Evolutionary conservation across 108 stramenopile genomes (phyloP), one percentile per base, ranked within the genome.

Genomic region (Nitzschia sp.): DNA sequence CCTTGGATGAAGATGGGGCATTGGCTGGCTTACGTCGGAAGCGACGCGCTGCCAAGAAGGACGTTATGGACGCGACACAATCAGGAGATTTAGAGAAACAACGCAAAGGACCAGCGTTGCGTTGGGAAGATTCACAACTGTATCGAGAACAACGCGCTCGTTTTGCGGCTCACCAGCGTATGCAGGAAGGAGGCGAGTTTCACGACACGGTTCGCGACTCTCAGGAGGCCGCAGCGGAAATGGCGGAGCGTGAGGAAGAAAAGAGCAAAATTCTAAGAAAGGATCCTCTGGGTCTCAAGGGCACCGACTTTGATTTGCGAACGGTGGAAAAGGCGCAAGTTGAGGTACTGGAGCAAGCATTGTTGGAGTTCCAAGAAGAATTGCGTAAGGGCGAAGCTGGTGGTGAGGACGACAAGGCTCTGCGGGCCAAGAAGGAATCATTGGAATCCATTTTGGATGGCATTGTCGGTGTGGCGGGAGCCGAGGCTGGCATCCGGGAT

Each of bases 271-370:
- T 89, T 55, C 57, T 88, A 30, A 73, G 82, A 45, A 75, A 82
- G 26, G 93, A 95, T 70, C 93, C 93, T 1, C 81, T 95, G 3
- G 88, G 88, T 21, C 72, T 94, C 11, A 68, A 74, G 29, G 65
- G 64, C 30, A 64, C 60, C 8, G 63, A 79, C 9, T 90, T 92
- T 64, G 91, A 92, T 66, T 61, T 95, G 46, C 75, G 77, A 9
- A 66, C 75, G 0, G 66, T 95, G 8, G 81, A 95, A 49, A 57
- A 58, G 15, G 68, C 76, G 21, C 80, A 84, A 33, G 80, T 74
- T 3, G 71, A 82, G 36, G 66, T 82, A 5, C 67, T 92, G 53
- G 85, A 89, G 53, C 81, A 87, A 46, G 71, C 84, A 0, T 66
- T 95, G 42, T 35, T 76, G 17, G 84, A 92, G 48, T 60, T 74